These are phyloP conservation scores for Selaginella tamariscina DNA, from an alignment of 75 land plant species.

Conservation along the genomic window DNA sequence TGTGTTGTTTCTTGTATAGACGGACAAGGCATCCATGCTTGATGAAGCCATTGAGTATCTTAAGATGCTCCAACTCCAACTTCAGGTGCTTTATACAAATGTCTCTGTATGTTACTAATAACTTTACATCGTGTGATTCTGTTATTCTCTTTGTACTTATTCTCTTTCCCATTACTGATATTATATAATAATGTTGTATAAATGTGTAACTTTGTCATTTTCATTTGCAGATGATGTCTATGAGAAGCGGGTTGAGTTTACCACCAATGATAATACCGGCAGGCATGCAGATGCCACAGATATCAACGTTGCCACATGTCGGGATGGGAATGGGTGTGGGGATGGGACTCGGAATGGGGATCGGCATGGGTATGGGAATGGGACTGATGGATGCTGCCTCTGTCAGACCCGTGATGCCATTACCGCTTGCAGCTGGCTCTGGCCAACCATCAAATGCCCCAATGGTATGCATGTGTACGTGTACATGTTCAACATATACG, in stretches of 20 bases:
- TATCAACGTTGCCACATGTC: constrained; percentile 5
- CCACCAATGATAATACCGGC: not conserved
- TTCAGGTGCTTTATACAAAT: constrained; percentile 15
- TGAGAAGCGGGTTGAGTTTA: not conserved
- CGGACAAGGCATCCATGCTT: constrained; percentile 31
- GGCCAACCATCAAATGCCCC: not conserved
- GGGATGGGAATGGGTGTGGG: constrained; percentile 23
- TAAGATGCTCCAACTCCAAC: constrained; percentile 30
- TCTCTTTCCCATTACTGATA: not conserved
- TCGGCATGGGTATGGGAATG: constrained; percentile 5
- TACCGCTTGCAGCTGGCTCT: not conserved
- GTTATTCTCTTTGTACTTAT: not conserved
- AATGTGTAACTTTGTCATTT: not conserved
- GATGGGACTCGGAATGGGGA: constrained; percentile 2
- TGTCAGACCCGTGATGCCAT: constrained; percentile 9
- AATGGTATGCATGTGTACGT: not conserved
- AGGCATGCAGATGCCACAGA: not conserved
- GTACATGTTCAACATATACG: not conserved
- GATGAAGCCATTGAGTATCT: constrained; percentile 34
- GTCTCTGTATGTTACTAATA: not conserved
- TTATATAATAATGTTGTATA: not conserved
- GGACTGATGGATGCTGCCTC: constrained; percentile 14
- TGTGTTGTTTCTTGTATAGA: constrained; percentile 11
- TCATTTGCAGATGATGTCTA: not conserved
- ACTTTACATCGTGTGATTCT: not conserved